Percentiles rank a stretch among this genome's conserved stretches.
Evolutionary conservation across 192 early-diverging fungal species (phyloP).

Genomic region (Backusella tuberculispora): DNA sequence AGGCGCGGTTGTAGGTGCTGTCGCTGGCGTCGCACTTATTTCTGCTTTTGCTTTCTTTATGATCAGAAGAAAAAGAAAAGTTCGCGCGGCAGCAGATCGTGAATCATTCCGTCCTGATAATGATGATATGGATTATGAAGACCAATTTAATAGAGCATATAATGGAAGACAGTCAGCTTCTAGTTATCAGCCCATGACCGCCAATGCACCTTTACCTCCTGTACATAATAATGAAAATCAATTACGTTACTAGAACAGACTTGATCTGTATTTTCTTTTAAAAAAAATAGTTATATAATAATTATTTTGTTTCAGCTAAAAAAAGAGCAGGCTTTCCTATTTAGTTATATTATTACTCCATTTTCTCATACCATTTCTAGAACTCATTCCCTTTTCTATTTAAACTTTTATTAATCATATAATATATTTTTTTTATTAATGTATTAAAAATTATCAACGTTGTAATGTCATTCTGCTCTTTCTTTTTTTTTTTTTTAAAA

Average conservation of each 20-base stretch:
- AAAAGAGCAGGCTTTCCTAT: neutral
- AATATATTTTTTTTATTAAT: slow-evolving; percentile 6
- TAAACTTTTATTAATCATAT: neutral
- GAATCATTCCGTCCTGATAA: slow-evolving; percentile 11
- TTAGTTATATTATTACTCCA: neutral
- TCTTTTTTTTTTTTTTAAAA: neutral
- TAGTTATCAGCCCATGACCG: neutral
- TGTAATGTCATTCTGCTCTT: neutral
- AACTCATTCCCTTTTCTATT: slow-evolving; percentile 11
- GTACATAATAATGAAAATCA: neutral
- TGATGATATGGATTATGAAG: slow-evolving; percentile 4
- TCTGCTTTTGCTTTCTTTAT: neutral
- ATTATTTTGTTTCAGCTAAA: neutral
- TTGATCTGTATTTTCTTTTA: neutral
- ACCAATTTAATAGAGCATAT: neutral
- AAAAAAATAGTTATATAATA: neutral
- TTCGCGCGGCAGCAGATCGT: neutral
- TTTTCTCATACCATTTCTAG: slow-evolving; percentile 4
- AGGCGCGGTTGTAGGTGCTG: neutral
- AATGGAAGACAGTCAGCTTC: neutral
- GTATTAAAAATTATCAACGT: neutral
- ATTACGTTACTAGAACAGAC: neutral
- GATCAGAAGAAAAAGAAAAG: slow-evolving; percentile 3
- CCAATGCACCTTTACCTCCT: slow-evolving; percentile 1
- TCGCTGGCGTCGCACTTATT: slow-evolving; percentile 8